These are phyloP conservation scores for Phaeodactylum tricornutum DNA, from an alignment of 108 stramenopile genomes.

Conservation along the genomic window DNA sequence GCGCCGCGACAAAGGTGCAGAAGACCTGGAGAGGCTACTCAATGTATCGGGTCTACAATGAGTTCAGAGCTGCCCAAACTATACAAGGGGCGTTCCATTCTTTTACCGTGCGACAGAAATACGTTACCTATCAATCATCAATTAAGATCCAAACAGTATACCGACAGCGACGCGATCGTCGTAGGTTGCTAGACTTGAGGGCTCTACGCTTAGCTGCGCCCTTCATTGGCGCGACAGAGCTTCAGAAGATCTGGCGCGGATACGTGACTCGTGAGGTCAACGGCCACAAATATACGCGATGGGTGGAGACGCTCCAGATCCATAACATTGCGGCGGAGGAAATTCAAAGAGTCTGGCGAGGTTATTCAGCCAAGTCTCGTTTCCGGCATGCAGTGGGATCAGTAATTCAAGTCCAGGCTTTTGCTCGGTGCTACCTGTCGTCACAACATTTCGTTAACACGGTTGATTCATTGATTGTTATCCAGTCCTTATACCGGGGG, in stretches of 20 bases:
- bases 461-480: too few relatives aligned
- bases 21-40: neutral
- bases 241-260: too few relatives aligned
- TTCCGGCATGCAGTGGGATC: conserved; percentile 45
- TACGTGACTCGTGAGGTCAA: too few relatives aligned
- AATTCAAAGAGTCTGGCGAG: conserved; percentile 18
- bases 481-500: too few relatives aligned
- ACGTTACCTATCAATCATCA: neutral
- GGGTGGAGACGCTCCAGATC: too few relatives aligned
- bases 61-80: neutral
- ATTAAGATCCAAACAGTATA: too few relatives aligned
- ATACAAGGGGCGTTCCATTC: neutral
- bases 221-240: too few relatives aligned
- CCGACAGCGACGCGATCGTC: too few relatives aligned
- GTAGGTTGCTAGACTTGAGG: too few relatives aligned
- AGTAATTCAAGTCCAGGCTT: conserved; percentile 43
- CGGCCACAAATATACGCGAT: too few relatives aligned
- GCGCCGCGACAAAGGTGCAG: neutral
- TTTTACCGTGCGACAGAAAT: neutral
- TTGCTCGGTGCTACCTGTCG: conserved; percentile 18
- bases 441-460: too few relatives aligned
- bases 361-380: conserved; percentile 10
- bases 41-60: neutral
- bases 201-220: too few relatives aligned
- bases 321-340: neutral